Percentiles rank a stretch among this genome's conserved stretches.
Evolutionary conservation across 352 stramenopile genomes (phyloP).

Genomic region (Phytopythium chamaehyphon): DNA sequence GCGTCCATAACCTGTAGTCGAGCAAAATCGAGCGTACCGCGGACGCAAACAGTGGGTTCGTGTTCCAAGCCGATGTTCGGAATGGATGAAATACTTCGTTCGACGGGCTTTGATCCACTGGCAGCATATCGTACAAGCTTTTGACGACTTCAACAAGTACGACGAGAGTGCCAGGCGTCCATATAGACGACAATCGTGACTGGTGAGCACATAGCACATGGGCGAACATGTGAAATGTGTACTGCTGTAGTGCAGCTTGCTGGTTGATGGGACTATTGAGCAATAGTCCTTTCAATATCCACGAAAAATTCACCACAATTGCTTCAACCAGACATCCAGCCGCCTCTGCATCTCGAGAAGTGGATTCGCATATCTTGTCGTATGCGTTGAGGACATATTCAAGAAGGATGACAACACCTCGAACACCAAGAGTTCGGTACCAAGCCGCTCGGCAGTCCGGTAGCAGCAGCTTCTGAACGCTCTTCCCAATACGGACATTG

Average conservation of each 20-base stretch:
- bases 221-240: slow-evolving; percentile 61
- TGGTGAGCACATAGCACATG: slow-evolving; percentile 56
- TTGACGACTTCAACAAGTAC: slow-evolving; percentile 64
- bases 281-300: slow-evolving; percentile 65
- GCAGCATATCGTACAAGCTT: slow-evolving; percentile 50
- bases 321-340: slow-evolving; percentile 23
- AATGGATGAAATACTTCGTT: slow-evolving; percentile 46
- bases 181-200: slow-evolving; percentile 30
- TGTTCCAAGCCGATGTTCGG: slow-evolving; percentile 64
- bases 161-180: slow-evolving; percentile 62
- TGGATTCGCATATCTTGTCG: slow-evolving; percentile 19
- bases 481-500: slow-evolving; percentile 56
- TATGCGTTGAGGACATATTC: slow-evolving; percentile 61
- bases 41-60: slow-evolving; percentile 68
- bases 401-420: slow-evolving; percentile 46
- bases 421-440: slow-evolving; percentile 52
- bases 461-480: slow-evolving; percentile 39
- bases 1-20: slow-evolving; percentile 64
- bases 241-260: slow-evolving; percentile 50
- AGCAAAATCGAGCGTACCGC: slow-evolving; percentile 61
- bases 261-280: slow-evolving; percentile 49
- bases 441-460: slow-evolving; percentile 42
- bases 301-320: slow-evolving; percentile 57
- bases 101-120: slow-evolving; percentile 15
- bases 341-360: slow-evolving; percentile 9